Percentiles rank a stretch among this genome's conserved stretches.
Conservation (phyloP, 306 rosid genomes). For the Medicago arabica region DNA sequence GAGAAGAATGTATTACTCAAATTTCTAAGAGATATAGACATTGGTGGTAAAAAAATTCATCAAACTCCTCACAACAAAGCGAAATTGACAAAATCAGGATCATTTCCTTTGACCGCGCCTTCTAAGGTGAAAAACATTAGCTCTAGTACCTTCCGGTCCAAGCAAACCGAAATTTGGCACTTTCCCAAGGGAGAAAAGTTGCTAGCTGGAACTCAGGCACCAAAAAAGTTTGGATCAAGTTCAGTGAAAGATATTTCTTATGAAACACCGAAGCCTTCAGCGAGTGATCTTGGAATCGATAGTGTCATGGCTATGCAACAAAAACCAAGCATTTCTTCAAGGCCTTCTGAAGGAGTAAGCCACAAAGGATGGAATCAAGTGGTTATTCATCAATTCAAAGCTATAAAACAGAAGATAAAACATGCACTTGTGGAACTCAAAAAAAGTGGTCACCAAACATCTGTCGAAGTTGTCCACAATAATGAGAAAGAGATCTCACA, state of each 20-base stretch:
- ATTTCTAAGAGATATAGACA: constrained; percentile 55
- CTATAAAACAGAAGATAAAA: constrained; percentile 74
- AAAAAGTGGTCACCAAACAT: constrained; percentile 49
- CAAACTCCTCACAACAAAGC: constrained; percentile 50
- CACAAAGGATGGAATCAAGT: constrained; percentile 84
- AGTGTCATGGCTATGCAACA: constrained; percentile 25
- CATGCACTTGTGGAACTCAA: constrained; percentile 68
- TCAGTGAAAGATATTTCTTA: constrained; percentile 45
- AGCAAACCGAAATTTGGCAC: constrained; percentile 69
- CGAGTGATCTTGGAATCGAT: constrained; percentile 35
- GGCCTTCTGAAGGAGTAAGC: constrained; percentile 47
- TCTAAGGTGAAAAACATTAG: constrained; percentile 41
- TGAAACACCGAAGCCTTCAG: constrained; percentile 34
- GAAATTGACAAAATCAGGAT: constrained; percentile 69
- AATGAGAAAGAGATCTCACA: constrained; percentile 49
- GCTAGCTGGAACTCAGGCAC: constrained; percentile 43
- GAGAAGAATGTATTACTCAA: constrained; percentile 76
- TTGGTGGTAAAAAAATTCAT: constrained; percentile 38
- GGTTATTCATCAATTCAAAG: constrained; percentile 76
- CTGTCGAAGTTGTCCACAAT: constrained; percentile 31
- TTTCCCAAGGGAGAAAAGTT: constrained; percentile 52
- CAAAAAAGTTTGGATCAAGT: constrained; percentile 39
- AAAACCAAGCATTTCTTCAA: constrained; percentile 41
- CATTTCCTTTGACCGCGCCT: constrained; percentile 68
- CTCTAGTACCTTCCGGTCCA: constrained; percentile 68